Evolutionary conservation across 768 basidiomycete species (phyloP).

Genomic region (Mycena indigotica): DNA sequence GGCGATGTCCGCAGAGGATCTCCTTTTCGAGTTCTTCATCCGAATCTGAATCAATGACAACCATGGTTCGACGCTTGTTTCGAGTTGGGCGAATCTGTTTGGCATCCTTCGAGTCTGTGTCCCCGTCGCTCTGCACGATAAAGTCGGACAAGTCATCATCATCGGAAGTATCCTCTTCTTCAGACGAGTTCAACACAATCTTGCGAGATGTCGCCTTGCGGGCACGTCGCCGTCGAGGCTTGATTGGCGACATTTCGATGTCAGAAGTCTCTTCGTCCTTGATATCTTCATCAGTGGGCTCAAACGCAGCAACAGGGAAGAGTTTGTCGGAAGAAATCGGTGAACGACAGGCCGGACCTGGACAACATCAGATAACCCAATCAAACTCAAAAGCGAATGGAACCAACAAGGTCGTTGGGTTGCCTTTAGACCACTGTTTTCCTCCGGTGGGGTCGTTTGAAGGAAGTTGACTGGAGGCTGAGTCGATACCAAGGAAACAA

Average conservation of each 20-base stretch:
- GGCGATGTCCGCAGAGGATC: slow-evolving; percentile 42
- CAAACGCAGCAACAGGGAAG: slow-evolving; percentile 62
- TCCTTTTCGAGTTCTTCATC: slow-evolving; percentile 44
- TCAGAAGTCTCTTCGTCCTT: slow-evolving; percentile 32
- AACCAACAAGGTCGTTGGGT: slow-evolving; percentile 56
- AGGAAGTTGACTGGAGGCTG: slow-evolving; percentile 44
- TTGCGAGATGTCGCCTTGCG: slow-evolving; percentile 24
- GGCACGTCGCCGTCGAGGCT: slow-evolving; percentile 30
- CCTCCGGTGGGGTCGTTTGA: slow-evolving; percentile 38
- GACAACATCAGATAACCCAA: not conserved
- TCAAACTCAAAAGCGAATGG: not conserved
- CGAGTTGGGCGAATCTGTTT: slow-evolving; percentile 35
- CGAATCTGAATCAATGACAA: slow-evolving; percentile 50
- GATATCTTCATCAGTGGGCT: slow-evolving; percentile 55
- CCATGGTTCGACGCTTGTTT: not conserved
- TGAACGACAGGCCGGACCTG: slow-evolving; percentile 65
- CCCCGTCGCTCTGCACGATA: slow-evolving; percentile 54
- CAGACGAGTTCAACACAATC: slow-evolving; percentile 25
- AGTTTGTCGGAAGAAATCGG: slow-evolving; percentile 48
- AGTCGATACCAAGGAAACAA: not conserved
- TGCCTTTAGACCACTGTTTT: slow-evolving; percentile 36
- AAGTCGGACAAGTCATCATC: slow-evolving; percentile 52
- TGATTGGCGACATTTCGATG: slow-evolving; percentile 33
- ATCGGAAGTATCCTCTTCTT: slow-evolving; percentile 35
- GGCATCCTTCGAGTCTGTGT: slow-evolving; percentile 55